Base-by-base conservation (phyloP, 2,329 filamentous ascomycete species). In the Bipolaris bicolor region DNA sequence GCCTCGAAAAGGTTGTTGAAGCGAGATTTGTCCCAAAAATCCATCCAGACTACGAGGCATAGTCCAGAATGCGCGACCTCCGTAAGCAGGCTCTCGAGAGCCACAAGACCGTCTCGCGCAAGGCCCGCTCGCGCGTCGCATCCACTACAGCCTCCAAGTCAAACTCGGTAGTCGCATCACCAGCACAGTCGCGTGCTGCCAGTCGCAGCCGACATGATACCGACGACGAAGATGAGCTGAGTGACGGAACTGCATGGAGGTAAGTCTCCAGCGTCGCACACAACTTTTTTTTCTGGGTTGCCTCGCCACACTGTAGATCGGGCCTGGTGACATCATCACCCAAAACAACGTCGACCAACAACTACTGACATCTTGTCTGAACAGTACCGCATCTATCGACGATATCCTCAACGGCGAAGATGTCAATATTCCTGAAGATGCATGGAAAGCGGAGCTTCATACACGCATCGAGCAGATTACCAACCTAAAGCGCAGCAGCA, bases 401-500 rank as follows among this genome's bases (percentile, higher is more conserved):
- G 87, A 88, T 34, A 80, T 88, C 34, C 78, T 83, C 47, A 74
- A 75, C 61, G 66, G 67, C 57, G 81, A 81, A n/a, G 84, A 86
- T 50, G 76, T 82, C 24, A 74, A 81, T 16, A 75, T 77, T 11
- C 77, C 81, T 47, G 67, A 73, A 40, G 82, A 83, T 24, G 79
- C 80, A 18, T 90, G 90, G 84, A 83, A 86, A 44, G 78, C 84
- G 15, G 83, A 86, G 55, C 78, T 93, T 33, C 80, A 83, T 26
- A 84, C 88, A 60, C 85, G 88, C 56, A 87, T 96, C 61, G 82
- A 88, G 46, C 87, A 90, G 64, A 84, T 96, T 26, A 82, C 89
- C 52, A 86, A 90, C 65, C 88, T 90, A 67, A 96, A 96, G 81
- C 87, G 89, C 63, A 91, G 88, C 76, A 92, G 88, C 63, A 85